A percentile compares a stretch with the other conserved stretches of the same genome.
Evolutionary conservation across 768 basidiomycete genomes (phyloP).

Genomic region (Lyophyllum atratum): DNA sequence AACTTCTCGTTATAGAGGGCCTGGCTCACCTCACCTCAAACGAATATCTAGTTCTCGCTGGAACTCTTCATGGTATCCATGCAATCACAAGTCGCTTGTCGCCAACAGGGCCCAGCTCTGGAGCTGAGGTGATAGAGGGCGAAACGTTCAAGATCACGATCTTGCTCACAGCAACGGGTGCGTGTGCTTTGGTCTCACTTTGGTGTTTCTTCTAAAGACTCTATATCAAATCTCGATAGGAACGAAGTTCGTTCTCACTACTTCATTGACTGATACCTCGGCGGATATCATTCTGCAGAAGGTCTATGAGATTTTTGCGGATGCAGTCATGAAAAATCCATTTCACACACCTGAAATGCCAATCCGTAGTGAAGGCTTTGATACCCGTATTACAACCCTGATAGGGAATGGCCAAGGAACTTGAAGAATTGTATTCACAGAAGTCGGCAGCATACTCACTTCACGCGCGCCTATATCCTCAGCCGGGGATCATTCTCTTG

Average conservation of each 20-base stretch:
- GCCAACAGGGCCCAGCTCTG: constrained; percentile 80
- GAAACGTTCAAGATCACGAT: constrained; percentile 96
- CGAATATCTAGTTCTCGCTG: constrained; percentile 93
- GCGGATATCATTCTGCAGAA: constrained; percentile 75
- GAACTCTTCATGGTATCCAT: constrained; percentile 96
- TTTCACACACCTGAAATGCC: constrained; percentile 99
- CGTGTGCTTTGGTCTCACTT: not conserved
- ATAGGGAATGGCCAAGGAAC: constrained; percentile 48
- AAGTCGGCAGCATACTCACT: not conserved
- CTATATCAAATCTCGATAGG: constrained; percentile 48
- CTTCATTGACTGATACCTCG: constrained; percentile 73
- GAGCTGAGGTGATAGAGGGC: constrained; percentile 93
- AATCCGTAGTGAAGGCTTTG: constrained; percentile 89
- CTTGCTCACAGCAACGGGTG: constrained; percentile 88
- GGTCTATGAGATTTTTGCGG: constrained; percentile 92
- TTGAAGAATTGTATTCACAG: not conserved
- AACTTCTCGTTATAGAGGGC: constrained; percentile 62
- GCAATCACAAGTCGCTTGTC: constrained; percentile 95
- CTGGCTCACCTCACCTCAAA: constrained; percentile 89
- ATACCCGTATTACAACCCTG: constrained; percentile 63
- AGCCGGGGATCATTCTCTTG: not conserved
- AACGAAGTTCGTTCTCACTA: constrained; percentile 93
- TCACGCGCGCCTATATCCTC: not conserved
- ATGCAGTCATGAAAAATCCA: constrained; percentile 98
- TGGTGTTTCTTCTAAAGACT: not conserved